Evolutionary conservation across 2,329 filamentous ascomycete species (phyloP), one percentile per base, ranked within the genome.

Genomic region (Fusarium proliferatum): DNA sequence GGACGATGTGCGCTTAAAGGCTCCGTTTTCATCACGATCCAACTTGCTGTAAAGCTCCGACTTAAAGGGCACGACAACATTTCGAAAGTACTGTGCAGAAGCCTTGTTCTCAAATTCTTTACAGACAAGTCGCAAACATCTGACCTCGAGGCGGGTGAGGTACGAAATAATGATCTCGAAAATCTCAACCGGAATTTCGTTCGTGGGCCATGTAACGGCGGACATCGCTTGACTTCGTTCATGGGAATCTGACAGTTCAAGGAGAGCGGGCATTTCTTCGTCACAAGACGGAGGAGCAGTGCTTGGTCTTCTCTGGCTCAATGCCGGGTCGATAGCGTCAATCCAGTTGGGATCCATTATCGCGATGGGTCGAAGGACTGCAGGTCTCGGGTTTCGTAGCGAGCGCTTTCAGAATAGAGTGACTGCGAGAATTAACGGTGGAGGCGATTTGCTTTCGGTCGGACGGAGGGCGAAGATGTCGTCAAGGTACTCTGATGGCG

Each of bases 61-160:
- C 46, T 87, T 88, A 81, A 93, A 93, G 3, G 90, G 89, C 4
- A 92, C 88, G 10, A 93, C 90, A 13, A 91, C 88, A 49, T 89
- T 89, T 64, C 86, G 84, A 78, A 92, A 93, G 51, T 92, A 85
- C 45, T 85, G 83, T 43, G 85, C 83, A 1, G 90, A 90, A 4
- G 91, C 85, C 67, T 88, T 88, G 17, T 79, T 72, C 67, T 92
- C 89, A 33, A 84, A 89, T 63, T 91, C 89, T 42, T 82, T 84
- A 76, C 85, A 89, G 6, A 92, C 90, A 8, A 92, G 82, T 9
- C 91, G 88, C 80, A 93, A 85, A 36, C 82, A 85, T 79, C 89
- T 88, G 57, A 92, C 84, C 68, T 91, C 88, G 39, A 86, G 84
- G 9, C 88, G 87, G 13, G 88, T 85, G 10, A 93, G 84, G 76